Evolutionary conservation across 2,329 filamentous ascomycete species (phyloP).

Genomic region (Colletotrichum euphorbiae): DNA sequence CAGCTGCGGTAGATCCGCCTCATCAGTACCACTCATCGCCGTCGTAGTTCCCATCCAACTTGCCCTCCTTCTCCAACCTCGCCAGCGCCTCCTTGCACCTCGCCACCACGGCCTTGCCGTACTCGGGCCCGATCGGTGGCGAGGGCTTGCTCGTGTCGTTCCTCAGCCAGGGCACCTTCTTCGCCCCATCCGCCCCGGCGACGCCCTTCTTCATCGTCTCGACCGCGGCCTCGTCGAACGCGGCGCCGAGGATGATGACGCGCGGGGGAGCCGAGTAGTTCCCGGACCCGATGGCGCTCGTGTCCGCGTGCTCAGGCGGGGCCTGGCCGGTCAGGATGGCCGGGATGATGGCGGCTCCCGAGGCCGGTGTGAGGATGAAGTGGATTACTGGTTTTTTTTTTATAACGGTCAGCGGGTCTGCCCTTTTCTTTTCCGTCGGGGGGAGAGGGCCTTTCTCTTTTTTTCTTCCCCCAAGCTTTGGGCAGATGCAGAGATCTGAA

Average conservation of each 20-base stretch:
- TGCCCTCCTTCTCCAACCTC: slow-evolving; percentile 41
- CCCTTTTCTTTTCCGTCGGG: no score
- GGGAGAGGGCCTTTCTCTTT: no score
- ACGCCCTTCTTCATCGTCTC: slow-evolving; percentile 20
- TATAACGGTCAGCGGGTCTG: background rate
- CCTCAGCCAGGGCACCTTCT: slow-evolving; percentile 43
- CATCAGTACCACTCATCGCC: slow-evolving; percentile 42
- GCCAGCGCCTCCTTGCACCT: slow-evolving; percentile 44
- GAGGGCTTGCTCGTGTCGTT: slow-evolving; percentile 41
- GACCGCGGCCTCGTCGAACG: slow-evolving; percentile 32
- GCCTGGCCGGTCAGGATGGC: slow-evolving; percentile 26
- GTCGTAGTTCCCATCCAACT: slow-evolving; percentile 38
- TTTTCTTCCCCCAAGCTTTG: no score
- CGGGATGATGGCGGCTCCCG: slow-evolving; percentile 37
- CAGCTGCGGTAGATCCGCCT: background rate
- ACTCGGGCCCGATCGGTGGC: slow-evolving; percentile 45
- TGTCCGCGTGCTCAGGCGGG: slow-evolving; percentile 29
- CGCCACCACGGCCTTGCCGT: slow-evolving; percentile 44
- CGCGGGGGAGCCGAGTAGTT: slow-evolving; percentile 30
- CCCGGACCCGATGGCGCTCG: slow-evolving; percentile 39
- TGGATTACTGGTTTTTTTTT: slow-evolving; percentile 36
- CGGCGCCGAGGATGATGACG: slow-evolving; percentile 37
- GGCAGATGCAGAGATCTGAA: no score
- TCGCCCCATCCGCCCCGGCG: background rate
- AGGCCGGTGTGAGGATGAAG: slow-evolving; percentile 33